Evolutionary conservation across 73 alveolate species (phyloP), one percentile per base, ranked within the genome.

Genomic region (Paramecium sonneborni): DNA sequence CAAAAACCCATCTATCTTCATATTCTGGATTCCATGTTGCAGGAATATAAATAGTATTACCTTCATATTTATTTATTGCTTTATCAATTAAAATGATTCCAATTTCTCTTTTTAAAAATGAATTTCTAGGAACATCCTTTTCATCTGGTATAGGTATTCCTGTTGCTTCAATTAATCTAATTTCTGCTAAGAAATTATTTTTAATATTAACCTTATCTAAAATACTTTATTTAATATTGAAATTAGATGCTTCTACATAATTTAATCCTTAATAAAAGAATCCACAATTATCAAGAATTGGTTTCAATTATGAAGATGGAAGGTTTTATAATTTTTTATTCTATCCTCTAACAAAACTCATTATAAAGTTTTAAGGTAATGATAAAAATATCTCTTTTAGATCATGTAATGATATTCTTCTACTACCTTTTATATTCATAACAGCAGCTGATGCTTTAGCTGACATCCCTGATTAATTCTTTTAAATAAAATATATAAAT

Each of bases 1-100:
- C 74, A 88, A 88, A 88, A 18, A 46, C 56, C 94, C 94, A 88
- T 88, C 94, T 88, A 88, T 88, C 94, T 70, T 88, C 94, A 70
- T 88, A 88, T 41, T 88, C 87, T 3, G 85, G 68, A 41, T 72
- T 82, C 94, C 94, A 88, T 5, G 67, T 15, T 23, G 87, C 90
- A 43, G 94, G 94, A 11, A 88, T 41, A n/a, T 82, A 69, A 37
- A 76, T 20, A 44, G 85, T 6, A 44, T 88, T 88, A 39, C 90
- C 79, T 69, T 69, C 86, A 62, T 56, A 69, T 46, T 52, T 30
- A 62, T 88, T 69, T 14, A 38, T 68, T n/a, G 70, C 62, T 23
- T 76, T 88, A 43, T 88, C 94, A 2, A 88, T 43, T 32, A 88
- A 15, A 1, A 82, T 37, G 34, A 88, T 34, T n/a, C 87, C 85